Conservation (phyloP, 768 basidiomycete genomes). For the Lentinula sp. region DNA sequence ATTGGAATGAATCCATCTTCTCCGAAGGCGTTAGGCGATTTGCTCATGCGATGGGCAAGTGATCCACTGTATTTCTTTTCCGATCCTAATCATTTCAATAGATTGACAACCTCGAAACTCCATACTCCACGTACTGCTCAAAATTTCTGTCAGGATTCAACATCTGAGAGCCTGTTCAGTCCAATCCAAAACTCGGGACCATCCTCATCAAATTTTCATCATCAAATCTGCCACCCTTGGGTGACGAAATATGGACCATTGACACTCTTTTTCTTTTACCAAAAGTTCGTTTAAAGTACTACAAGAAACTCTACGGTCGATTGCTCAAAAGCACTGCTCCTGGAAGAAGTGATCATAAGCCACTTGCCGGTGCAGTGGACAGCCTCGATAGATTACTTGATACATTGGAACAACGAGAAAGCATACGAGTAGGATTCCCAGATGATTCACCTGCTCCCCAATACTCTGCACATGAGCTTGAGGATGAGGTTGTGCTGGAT, state of each 20-base stretch:
- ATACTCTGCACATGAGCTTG: conserved; percentile 25
- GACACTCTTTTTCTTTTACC: conserved; percentile 88
- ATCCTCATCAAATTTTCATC: conserved; percentile 68
- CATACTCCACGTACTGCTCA: conserved; percentile 77
- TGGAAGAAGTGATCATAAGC: conserved; percentile 79
- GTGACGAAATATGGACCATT: conserved; percentile 65
- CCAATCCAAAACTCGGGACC: conserved; percentile 62
- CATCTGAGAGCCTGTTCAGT: conserved; percentile 70
- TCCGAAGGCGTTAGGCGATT: conserved; percentile 89
- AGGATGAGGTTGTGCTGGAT: conserved; percentile 57
- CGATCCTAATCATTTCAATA: conserved; percentile 24
- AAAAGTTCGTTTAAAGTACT: conserved; percentile 79
- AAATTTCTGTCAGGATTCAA: conserved; percentile 79
- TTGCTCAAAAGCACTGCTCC: conserved; percentile 82
- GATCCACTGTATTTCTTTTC: background rate
- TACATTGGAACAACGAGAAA: conserved; percentile 55
- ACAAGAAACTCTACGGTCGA: conserved; percentile 82
- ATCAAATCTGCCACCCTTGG: conserved; percentile 39
- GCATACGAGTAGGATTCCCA: conserved; percentile 42
- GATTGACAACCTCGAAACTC: conserved; percentile 88
- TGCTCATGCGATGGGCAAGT: conserved; percentile 95
- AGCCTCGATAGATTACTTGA: conserved; percentile 68
- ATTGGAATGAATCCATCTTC: conserved; percentile 90
- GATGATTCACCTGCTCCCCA: conserved; percentile 10
- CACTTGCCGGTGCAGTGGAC: conserved; percentile 75